Base-by-base conservation (phyloP, 2,329 filamentous ascomycete genomes). In the Colletotrichum somersetense region DNA sequence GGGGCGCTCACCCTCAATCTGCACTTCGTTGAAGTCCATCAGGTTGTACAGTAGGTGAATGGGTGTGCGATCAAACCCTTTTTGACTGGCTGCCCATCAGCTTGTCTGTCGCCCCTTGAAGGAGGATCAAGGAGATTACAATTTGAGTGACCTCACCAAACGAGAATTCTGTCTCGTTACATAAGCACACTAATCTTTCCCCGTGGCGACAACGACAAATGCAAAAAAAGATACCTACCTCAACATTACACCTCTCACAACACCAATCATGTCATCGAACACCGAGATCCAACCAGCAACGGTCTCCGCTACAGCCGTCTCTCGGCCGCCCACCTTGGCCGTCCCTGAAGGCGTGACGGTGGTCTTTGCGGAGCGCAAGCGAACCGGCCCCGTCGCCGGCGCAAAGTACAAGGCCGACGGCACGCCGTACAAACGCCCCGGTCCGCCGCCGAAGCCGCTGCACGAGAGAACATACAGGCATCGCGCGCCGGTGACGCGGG, bases 351-450 rank as follows among this genome's bases (percentile, higher is more conserved):
- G 62, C 14, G 55, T 59, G 46, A 59, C 55, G 30, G 55, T 59
- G 5, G 55, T 70, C 62, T 66, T 46, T 30, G 44, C 67, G 23
- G 61, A 66, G 53, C 52, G 61, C n/a, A 58, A 50, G 35, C 20
- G 66, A 18, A 66, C 42, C n/a, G 61, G 61, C 18, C 64, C 26
- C 46, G 5, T 62, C 23, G 46, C 64, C 12, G 65, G 65, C 48
- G 20, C 46, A 40, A 63, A 40, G 30, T 62, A 62, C 59, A 68
- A 69, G 18, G 63, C 67, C n/a, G 56, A 71, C 48, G 67, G 56
- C 63, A 62, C 67, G 14, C 62, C 38, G 12, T 66, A 70, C 46
- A 61, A 55, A 12, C 23, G 62, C n/a, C 26, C 67, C 44, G 67
- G 67, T 20, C 62, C 62, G 30, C 5, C 62, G 55, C 62, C 62